Conservation (phyloP, 2,329 filamentous ascomycete species). For the Aspergillus unguis region DNA sequence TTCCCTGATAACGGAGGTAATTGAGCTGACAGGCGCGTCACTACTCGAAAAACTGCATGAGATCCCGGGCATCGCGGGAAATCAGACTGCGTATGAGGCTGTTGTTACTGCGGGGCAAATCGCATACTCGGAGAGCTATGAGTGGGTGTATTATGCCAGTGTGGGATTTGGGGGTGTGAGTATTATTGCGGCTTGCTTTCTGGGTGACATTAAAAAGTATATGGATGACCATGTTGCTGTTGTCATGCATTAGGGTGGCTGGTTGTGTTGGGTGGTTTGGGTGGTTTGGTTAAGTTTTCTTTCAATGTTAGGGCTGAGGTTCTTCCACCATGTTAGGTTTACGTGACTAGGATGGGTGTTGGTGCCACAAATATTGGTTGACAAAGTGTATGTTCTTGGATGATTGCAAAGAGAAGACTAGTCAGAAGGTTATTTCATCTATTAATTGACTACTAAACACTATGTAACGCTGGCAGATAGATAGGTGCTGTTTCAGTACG, state of each 20-base stretch:
- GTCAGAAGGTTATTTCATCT: too few species aligned
- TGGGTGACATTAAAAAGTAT: constrained; percentile 58
- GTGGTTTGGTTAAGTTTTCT: too few species aligned
- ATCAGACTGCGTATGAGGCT: constrained; percentile 48
- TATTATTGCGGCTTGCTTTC: constrained; percentile 56
- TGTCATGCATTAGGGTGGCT: constrained; percentile 28
- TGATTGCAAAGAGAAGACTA: too few species aligned
- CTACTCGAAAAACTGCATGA: constrained; percentile 49
- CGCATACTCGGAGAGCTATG: constrained; percentile 58
- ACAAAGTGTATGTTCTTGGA: too few species aligned
- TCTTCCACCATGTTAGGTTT: too few species aligned
- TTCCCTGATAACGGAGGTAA: constrained; percentile 48
- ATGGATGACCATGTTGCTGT: constrained; percentile 60
- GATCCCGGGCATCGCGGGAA: constrained; percentile 53
- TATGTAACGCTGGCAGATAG: too few species aligned
- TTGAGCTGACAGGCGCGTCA: constrained; percentile 53
- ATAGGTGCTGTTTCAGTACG: too few species aligned
- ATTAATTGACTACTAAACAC: too few species aligned
- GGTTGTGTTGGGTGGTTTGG: too few species aligned
- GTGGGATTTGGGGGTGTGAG: constrained; percentile 59
- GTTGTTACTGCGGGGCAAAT: constrained; percentile 56
- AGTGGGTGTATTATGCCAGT: constrained; percentile 60
- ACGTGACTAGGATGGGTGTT: too few species aligned
- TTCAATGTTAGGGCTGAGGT: too few species aligned
- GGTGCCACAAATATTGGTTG: too few species aligned